Percentiles rank a stretch among this genome's conserved stretches.
Evolutionary conservation across 1,284 basidiomycete species (phyloP).

Genomic region (Entoloma clypeatum): DNA sequence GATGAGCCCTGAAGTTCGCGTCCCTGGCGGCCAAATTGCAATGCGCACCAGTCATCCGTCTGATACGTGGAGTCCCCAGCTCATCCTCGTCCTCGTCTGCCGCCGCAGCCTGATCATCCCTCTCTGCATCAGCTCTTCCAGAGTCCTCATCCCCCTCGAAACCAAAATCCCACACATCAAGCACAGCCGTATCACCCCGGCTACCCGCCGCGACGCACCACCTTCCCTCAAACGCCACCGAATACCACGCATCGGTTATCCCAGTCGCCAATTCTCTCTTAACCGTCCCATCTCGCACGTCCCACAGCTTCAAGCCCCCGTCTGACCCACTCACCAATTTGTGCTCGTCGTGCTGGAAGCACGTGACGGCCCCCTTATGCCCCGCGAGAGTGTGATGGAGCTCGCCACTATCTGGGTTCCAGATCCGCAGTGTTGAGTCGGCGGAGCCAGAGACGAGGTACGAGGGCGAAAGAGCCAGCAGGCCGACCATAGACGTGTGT

Average conservation of each 20-base stretch:
- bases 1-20: too few relatives aligned
- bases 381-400: constrained; percentile 78
- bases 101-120: too few relatives aligned
- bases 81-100: too few relatives aligned
- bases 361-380: constrained; percentile 93
- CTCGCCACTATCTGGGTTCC: constrained; percentile 83
- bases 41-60: too few relatives aligned
- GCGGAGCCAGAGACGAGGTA: constrained; percentile 91
- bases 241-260: constrained; percentile 96
- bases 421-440: constrained; percentile 88
- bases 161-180: constrained; percentile 86
- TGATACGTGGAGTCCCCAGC: too few relatives aligned
- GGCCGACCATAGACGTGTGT: constrained; percentile 85
- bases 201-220: constrained; percentile 91
- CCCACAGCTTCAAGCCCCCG: constrained; percentile 97
- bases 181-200: constrained; percentile 66
- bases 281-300: constrained; percentile 79
- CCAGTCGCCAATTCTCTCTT: constrained; percentile 84
- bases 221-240: constrained; percentile 84
- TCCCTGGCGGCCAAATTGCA: too few relatives aligned
- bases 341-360: constrained; percentile 96
- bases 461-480: constrained; percentile 84
- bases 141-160: too few relatives aligned
- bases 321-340: constrained; percentile 92
- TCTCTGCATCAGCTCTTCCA: too few relatives aligned